Evolutionary conservation across 2,329 filamentous ascomycete genomes (phyloP).

Genomic region (Xylariaceae sp.): DNA sequence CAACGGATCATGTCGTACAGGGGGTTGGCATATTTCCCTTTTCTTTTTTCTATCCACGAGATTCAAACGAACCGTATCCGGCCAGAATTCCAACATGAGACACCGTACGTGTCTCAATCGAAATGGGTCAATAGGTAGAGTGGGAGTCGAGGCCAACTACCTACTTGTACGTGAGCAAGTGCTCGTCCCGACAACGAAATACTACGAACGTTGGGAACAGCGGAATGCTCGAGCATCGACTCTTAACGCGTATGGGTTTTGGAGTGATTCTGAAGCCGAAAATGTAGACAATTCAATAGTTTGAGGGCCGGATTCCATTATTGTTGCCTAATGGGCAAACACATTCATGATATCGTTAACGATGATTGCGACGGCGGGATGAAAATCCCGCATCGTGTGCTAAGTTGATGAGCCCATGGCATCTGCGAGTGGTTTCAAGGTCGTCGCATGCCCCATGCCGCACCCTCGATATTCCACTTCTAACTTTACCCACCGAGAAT

Average conservation of each 20-base stretch:
- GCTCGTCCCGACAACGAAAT: too few species aligned
- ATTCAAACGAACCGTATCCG: too few species aligned
- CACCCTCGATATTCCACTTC: conserved; percentile 7
- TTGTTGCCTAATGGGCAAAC: not conserved
- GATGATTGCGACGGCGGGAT: not conserved
- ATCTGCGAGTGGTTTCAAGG: not conserved
- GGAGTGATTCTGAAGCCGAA: not conserved
- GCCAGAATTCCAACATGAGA: too few species aligned
- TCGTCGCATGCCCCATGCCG: conserved; percentile 5
- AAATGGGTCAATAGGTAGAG: too few species aligned
- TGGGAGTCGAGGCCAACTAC: too few species aligned
- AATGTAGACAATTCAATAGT: not conserved
- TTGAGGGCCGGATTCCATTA: not conserved
- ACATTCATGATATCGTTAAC: not conserved
- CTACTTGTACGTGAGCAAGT: too few species aligned
- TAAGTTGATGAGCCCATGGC: not conserved
- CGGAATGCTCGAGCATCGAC: not conserved
- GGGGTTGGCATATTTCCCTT: too few species aligned
- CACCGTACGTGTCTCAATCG: too few species aligned
- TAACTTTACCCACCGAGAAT: conserved; percentile 1
- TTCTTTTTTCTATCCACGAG: too few species aligned
- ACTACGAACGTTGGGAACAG: too few species aligned
- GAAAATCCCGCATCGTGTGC: not conserved
- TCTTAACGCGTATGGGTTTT: too few species aligned
- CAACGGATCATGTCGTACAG: too few species aligned